Evolutionary conservation across 257 asterid species (phyloP).

Genomic region (Solanum chilense): DNA sequence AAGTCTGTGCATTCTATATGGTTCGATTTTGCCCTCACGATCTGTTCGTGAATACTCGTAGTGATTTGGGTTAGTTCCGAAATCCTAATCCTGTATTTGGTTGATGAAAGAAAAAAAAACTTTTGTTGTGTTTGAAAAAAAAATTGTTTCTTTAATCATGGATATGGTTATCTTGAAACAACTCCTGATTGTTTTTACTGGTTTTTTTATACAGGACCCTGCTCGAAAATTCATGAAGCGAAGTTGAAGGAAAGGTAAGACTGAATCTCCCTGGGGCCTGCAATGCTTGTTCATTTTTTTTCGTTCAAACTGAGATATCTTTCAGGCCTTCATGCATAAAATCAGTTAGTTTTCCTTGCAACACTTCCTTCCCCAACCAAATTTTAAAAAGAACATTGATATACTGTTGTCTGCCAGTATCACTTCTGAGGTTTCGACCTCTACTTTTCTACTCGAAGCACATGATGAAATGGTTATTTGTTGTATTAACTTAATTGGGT

Average conservation of each 20-base stretch:
- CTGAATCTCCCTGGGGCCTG: neutral
- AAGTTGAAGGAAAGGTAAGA: conserved; percentile 92
- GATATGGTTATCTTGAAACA: neutral
- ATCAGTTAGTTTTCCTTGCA: neutral
- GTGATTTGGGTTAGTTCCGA: conserved; percentile 64
- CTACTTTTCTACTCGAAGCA: neutral
- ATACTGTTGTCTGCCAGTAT: neutral
- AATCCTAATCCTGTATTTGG: neutral
- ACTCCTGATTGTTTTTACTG: neutral
- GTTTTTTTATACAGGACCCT: conserved; percentile 42
- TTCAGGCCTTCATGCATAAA: neutral
- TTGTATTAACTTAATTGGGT: neutral
- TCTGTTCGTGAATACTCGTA: conserved; percentile 85
- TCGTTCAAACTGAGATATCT: neutral
- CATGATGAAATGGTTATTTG: neutral
- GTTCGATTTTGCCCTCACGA: conserved; percentile 97
- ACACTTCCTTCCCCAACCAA: neutral
- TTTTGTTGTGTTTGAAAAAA: neutral
- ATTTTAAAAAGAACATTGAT: neutral
- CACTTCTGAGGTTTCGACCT: neutral
- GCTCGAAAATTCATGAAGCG: conserved; percentile 88
- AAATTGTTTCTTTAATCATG: neutral
- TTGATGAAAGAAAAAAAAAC: neutral
- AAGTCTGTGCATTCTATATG: conserved; percentile 83
- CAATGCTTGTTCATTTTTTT: neutral